These are phyloP conservation scores for Wilcoxina mikolae DNA, from an alignment of 495 filamentous ascomycete genomes.

Conservation along the genomic window DNA sequence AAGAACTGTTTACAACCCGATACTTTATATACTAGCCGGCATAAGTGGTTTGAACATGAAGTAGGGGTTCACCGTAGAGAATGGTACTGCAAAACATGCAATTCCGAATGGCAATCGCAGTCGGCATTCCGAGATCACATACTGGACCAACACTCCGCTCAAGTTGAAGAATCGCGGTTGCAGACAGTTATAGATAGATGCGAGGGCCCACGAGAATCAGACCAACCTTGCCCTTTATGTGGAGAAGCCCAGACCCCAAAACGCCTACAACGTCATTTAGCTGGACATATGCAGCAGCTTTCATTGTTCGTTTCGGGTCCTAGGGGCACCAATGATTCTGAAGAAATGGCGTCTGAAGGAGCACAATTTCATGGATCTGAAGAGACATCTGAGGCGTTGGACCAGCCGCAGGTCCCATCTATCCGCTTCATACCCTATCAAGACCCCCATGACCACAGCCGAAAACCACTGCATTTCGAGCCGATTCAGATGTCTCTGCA, in stretches of 20 bases:
- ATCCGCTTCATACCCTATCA: too few species aligned
- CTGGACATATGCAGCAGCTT: slow-evolving; percentile 21
- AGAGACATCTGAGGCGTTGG: too few species aligned
- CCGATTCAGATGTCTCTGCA: too few species aligned
- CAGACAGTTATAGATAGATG: not conserved
- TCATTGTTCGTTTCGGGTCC: slow-evolving; percentile 13
- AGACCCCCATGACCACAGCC: too few species aligned
- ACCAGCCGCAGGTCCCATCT: too few species aligned
- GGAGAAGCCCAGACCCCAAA: not conserved
- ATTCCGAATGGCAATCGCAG: not conserved
- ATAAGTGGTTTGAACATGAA: slow-evolving; percentile 15
- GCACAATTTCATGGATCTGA: too few species aligned
- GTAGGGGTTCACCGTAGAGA: not conserved
- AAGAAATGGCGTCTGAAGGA: too few species aligned
- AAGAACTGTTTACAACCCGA: slow-evolving; percentile 7
- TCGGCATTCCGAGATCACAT: not conserved
- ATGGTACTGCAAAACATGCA: slow-evolving; percentile 3
- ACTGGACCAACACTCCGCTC: not conserved
- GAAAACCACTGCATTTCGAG: too few species aligned
- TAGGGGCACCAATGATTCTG: too few species aligned
- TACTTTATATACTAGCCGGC: slow-evolving; percentile 12
- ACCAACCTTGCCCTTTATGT: slow-evolving; percentile 6
- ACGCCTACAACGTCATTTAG: slow-evolving; percentile 14
- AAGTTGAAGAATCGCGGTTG: not conserved
- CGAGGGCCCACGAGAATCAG: slow-evolving; percentile 10